A percentile compares a stretch with the other conserved stretches of the same genome.
These are phyloP conservation scores for Lecanicillium sp. DNA, from an alignment of 2,329 filamentous ascomycete genomes.

Conservation along the genomic window DNA sequence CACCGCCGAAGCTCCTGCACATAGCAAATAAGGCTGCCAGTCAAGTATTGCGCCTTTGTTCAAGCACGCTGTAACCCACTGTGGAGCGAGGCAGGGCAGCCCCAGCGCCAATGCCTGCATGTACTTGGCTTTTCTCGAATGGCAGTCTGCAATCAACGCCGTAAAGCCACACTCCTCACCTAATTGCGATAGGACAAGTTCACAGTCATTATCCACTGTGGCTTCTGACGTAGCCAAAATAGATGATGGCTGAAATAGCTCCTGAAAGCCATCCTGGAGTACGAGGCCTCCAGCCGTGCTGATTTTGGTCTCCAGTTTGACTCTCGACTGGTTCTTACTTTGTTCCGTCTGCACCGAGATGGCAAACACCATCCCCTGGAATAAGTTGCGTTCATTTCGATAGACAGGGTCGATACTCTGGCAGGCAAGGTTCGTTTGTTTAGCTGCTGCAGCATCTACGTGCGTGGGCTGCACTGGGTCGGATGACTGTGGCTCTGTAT, in stretches of 20 bases:
- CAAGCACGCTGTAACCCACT: conserved; percentile 73
- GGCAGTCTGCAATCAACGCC: conserved; percentile 76
- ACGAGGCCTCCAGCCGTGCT: conserved; percentile 63
- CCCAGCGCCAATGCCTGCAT: conserved; percentile 90
- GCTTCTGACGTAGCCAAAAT: conserved; percentile 25
- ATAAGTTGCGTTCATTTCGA: conserved; percentile 37
- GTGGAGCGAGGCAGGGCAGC: conserved; percentile 73
- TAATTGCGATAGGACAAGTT: conserved; percentile 43
- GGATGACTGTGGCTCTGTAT: conserved; percentile 3
- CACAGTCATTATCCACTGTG: conserved; percentile 19
- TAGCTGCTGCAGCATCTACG: not conserved
- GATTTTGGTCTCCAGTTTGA: conserved; percentile 53
- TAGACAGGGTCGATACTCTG: conserved; percentile 18
- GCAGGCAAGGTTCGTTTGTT: conserved; percentile 14
- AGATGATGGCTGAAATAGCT: conserved; percentile 56
- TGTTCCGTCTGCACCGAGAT: conserved; percentile 58
- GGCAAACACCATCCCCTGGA: conserved; percentile 80
- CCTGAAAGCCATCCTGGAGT: conserved; percentile 69
- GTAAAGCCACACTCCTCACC: conserved; percentile 62
- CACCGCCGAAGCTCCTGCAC: conserved; percentile 71
- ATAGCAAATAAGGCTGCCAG: conserved; percentile 77
- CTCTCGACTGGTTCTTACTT: conserved; percentile 30
- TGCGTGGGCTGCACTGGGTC: conserved; percentile 2
- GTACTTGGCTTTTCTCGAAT: conserved; percentile 84
- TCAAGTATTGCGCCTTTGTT: conserved; percentile 53